Evolutionary conservation across 2,329 filamentous ascomycete genomes (phyloP).

Genomic region (Aspergillus aculeatus): DNA sequence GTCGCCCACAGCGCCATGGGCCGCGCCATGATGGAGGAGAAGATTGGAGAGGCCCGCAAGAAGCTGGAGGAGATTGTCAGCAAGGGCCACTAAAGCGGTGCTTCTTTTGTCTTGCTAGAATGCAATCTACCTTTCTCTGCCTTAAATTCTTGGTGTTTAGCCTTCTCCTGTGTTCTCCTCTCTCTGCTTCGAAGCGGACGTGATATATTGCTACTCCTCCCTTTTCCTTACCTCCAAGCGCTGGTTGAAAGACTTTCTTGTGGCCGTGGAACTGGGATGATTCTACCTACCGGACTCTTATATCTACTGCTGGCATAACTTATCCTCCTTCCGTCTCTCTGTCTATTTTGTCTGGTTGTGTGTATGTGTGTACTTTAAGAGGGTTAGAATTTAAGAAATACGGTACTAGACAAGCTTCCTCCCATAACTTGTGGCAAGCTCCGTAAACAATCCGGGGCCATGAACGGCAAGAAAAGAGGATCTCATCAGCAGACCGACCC

Average conservation of each 20-base stretch:
- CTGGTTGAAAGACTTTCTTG: not conserved
- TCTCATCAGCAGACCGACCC: not conserved
- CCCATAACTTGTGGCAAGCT: no score
- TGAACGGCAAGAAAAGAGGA: not conserved
- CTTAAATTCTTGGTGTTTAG: conserved; percentile 10
- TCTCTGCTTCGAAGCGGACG: conserved; percentile 9
- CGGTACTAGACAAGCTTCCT: not conserved
- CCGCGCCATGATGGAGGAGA: conserved; percentile 72
- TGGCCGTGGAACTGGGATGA: not conserved
- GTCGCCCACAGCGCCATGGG: conserved; percentile 71
- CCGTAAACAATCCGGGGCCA: no score
- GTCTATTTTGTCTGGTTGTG: not conserved
- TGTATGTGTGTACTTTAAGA: conserved; percentile 20
- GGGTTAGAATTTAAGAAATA: conserved; percentile 9
- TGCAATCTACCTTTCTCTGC: no score
- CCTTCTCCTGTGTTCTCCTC: conserved; percentile 6
- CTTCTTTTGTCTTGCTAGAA: not conserved
- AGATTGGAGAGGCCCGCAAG: conserved; percentile 73
- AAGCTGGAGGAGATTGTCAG: conserved; percentile 84
- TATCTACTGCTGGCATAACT: not conserved
- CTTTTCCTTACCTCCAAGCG: not conserved
- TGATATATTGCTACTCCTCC: not conserved
- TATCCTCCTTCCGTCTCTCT: not conserved
- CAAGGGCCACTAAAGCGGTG: conserved; percentile 69
- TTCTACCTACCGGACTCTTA: no score